phyloP scores from a whole-genome alignment of 208 protist species.

The Strigomonas galati region DNA sequence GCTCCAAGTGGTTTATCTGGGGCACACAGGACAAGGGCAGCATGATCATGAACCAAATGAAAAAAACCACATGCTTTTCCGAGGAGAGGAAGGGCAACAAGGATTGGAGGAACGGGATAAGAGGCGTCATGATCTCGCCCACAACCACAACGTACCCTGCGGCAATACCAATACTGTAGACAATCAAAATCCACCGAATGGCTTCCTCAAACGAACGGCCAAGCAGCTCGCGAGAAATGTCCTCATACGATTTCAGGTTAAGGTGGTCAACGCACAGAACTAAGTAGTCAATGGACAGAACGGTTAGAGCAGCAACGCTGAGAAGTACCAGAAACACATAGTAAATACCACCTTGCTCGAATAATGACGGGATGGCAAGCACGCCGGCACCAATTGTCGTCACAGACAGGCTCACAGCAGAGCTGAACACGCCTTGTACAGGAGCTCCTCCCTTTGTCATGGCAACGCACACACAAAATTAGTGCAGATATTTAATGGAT shows the following conservation, averaged over 20 bases:
- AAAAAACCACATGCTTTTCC: not conserved
- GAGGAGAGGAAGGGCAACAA: slow-evolving; percentile 43
- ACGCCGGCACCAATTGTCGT: slow-evolving; percentile 72
- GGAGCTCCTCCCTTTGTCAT: not conserved
- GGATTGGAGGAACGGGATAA: slow-evolving; percentile 42
- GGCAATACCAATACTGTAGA: slow-evolving; percentile 64
- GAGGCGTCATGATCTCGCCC: slow-evolving; percentile 60
- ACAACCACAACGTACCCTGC: slow-evolving; percentile 78
- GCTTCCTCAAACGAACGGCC: slow-evolving; percentile 56
- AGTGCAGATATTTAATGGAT: slow-evolving; percentile 9
- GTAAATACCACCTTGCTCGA: slow-evolving; percentile 62
- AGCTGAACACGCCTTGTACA: slow-evolving; percentile 26
- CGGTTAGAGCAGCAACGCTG: slow-evolving; percentile 43
- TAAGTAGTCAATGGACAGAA: slow-evolving; percentile 76
- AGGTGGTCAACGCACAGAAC: slow-evolving; percentile 59
- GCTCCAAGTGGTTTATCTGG: slow-evolving; percentile 36
- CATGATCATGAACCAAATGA: slow-evolving; percentile 8
- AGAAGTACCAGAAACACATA: slow-evolving; percentile 37
- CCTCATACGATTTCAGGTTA: slow-evolving; percentile 72
- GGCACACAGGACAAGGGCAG: slow-evolving; percentile 58
- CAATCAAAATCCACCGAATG: slow-evolving; percentile 71
- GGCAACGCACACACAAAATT: slow-evolving; percentile 5
- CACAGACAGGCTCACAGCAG: slow-evolving; percentile 60
- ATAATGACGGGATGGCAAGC: slow-evolving; percentile 53
- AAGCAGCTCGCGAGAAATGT: slow-evolving; percentile 67